Evolutionary conservation across 768 basidiomycete genomes (phyloP).

Genomic region (Serendipita sp.): DNA sequence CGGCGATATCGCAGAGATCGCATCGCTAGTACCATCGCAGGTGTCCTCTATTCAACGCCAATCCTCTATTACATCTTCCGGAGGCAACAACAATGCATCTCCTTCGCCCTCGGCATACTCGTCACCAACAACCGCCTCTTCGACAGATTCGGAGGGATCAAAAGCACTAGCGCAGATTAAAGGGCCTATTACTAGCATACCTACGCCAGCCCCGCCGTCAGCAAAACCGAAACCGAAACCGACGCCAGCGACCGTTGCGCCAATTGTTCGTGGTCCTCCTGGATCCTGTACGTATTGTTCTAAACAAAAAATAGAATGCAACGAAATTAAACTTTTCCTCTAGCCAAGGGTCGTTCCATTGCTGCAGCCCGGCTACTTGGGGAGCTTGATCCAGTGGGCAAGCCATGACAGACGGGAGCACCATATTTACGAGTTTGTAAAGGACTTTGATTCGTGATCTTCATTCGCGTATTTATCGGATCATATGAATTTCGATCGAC

Average conservation of each 20-base stretch:
- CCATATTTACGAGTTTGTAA: no score
- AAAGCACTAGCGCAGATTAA: neutral
- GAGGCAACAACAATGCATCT: neutral
- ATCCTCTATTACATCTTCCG: neutral
- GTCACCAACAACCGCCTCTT: neutral
- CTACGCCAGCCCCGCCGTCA: neutral
- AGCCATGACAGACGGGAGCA: no score
- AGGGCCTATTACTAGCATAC: neutral
- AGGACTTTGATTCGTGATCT: no score
- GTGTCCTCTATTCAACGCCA: neutral
- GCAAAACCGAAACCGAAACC: neutral
- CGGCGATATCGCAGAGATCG: neutral
- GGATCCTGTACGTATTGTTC: neutral
- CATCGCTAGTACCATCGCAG: neutral
- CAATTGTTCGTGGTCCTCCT: neutral
- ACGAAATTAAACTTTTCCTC: no score
- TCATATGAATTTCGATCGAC: no score
- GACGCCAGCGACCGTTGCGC: neutral
- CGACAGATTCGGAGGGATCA: neutral
- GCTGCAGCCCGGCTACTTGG: neutral
- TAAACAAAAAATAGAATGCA: no score
- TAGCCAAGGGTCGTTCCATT: neutral
- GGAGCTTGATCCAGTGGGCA: neutral
- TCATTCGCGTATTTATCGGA: no score
- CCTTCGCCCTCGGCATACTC: neutral